Evolutionary conservation across 495 filamentous ascomycete genomes (phyloP).

Genomic region (Hyaloscypha finlandica): DNA sequence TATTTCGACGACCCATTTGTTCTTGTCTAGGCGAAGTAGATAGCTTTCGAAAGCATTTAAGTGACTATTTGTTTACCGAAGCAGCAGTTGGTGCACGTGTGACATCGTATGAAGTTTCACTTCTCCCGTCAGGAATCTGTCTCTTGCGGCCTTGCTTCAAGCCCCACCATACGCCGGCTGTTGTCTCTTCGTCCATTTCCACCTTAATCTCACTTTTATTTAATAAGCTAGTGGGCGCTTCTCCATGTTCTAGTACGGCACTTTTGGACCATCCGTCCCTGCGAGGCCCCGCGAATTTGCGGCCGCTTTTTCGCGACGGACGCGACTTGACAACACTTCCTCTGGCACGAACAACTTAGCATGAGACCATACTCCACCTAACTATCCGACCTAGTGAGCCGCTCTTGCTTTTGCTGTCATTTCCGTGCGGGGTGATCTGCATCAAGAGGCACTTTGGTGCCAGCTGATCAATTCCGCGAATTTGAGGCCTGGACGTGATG

Average conservation of each 20-base stretch:
- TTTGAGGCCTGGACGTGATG: neutral
- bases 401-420: neutral
- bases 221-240: too few relatives aligned
- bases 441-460: too few relatives aligned
- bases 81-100: too few relatives aligned
- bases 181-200: too few relatives aligned
- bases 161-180: too few relatives aligned
- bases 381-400: neutral
- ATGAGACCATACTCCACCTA: too few relatives aligned
- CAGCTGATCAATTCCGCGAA: neutral
- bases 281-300: neutral
- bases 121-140: too few relatives aligned
- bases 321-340: neutral
- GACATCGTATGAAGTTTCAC: too few relatives aligned
- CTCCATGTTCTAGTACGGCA: neutral
- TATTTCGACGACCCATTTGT: constrained; percentile 25
- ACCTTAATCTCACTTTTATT: too few relatives aligned
- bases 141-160: too few relatives aligned
- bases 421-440: too few relatives aligned
- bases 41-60: neutral
- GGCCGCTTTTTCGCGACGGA: neutral
- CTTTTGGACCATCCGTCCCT: neutral
- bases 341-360: too few relatives aligned
- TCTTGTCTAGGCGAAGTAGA: neutral
- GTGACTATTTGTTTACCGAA: neutral